Evolutionary conservation across 371 early-diverging fungal species (phyloP), one percentile per base, ranked within the genome.

Genomic region (Conidiobolus incongruus): DNA sequence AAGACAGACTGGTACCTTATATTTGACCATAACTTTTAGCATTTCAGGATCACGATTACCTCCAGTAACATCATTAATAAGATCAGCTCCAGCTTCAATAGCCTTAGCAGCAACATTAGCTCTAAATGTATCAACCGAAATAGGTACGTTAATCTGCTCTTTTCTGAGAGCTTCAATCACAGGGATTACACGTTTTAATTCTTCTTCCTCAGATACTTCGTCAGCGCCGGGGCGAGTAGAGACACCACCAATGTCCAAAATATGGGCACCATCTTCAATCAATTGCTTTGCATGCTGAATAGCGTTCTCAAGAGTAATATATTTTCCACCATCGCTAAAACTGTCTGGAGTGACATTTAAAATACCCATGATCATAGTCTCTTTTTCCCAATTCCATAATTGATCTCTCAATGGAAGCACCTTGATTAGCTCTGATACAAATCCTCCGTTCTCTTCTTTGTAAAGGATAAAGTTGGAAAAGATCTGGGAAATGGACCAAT

Each of bases 271-370:
- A 30, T 72, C 72, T 8, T 59, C 59, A 13, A 77, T 56, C 75
- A 92, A 76, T 20, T 61, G 55, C 37, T 66, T 56, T 0, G 86
- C 83, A 12, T 73, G 71, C 10, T 53, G 56, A 12, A 74, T 72
- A 1, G 93, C 97, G 0, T 56, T 45, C 13, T 76, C 80, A 0
- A 72, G 42, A 12, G 68, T 61, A 29, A 45, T 52, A 48, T 68
- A 69, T 38, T 62, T 56, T 29, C 93, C 94, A 43, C 94, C 97
- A 49, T 94, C 97, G 35, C 81, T 81, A 58, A 97, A 97, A 50
- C 84, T 83, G 59, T 97, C 97, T 1, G 94, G 96, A 0, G 97
- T 95, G 13, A 83, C 77, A 51, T 95, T 97, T 23, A 97, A 61
- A 26, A 97, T 90, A 30, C 94, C 97, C 97, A 97, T 97, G 44